Evolutionary conservation across 208 protist species (phyloP).

Genomic region (Trypanosomatidae sp.): DNA sequence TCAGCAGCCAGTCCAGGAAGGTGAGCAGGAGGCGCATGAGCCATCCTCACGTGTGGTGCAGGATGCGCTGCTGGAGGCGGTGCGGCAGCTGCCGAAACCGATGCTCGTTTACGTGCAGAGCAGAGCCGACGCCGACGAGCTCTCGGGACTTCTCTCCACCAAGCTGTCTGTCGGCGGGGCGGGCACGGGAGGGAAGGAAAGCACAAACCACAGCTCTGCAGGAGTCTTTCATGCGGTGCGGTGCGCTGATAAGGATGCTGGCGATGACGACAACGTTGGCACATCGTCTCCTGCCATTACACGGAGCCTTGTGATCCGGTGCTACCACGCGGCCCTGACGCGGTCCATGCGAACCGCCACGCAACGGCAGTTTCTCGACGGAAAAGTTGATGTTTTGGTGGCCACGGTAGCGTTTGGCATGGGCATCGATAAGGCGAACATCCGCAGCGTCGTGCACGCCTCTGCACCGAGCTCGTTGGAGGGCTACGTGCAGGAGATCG

Average conservation of each 20-base stretch:
- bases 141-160: slow-evolving; percentile 49
- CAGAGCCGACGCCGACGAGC: slow-evolving; percentile 71
- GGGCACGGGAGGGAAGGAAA: no score
- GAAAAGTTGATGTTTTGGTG: slow-evolving; percentile 90
- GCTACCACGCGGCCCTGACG: slow-evolving; percentile 81
- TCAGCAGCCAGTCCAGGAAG: no score
- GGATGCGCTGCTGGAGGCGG: slow-evolving; percentile 63
- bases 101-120: slow-evolving; percentile 89
- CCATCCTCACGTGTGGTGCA: slow-evolving; percentile 44
- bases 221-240: slow-evolving; percentile 12
- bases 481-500: slow-evolving; percentile 97
- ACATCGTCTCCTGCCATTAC: not conserved
- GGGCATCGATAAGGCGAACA: slow-evolving; percentile 98
- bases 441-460: slow-evolving; percentile 97
- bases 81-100: slow-evolving; percentile 72
- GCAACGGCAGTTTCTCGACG: slow-evolving; percentile 87
- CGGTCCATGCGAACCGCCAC: slow-evolving; percentile 42
- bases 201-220: no score
- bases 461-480: slow-evolving; percentile 95
- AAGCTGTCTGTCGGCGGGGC: slow-evolving; percentile 9
- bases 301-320: slow-evolving; percentile 42
- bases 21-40: slow-evolving; percentile 17
- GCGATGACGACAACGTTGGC: not conserved
- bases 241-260: slow-evolving; percentile 1
- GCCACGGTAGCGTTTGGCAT: slow-evolving; percentile 98